A percentile compares a stretch with the other conserved stretches of the same genome.
These are phyloP conservation scores for Fusarium sp. DNA, from an alignment of 2,329 filamentous ascomycete species.

Conservation along the genomic window DNA sequence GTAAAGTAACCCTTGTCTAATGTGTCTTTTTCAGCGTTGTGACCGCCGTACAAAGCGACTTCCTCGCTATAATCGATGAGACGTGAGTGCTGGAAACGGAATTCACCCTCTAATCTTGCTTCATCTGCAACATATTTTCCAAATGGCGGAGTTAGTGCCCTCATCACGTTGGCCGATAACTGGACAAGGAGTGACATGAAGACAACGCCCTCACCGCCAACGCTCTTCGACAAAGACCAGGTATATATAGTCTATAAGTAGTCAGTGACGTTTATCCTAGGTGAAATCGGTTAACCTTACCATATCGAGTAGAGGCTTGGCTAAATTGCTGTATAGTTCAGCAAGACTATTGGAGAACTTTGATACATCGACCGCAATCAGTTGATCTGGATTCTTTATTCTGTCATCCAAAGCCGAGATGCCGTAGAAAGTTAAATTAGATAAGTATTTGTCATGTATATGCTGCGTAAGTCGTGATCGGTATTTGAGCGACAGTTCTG, in stretches of 20 bases:
- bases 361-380: constrained; percentile 95
- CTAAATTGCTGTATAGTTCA: constrained; percentile 95
- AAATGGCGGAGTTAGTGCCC: constrained; percentile 93
- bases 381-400: constrained; percentile 98
- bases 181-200: constrained; percentile 96
- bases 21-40: constrained; percentile 94
- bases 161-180: constrained; percentile 91
- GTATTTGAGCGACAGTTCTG: constrained; percentile 92
- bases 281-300: constrained; percentile 55
- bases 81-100: constrained; percentile 92
- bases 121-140: constrained; percentile 98
- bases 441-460: constrained; percentile 95
- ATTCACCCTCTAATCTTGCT: constrained; percentile 93
- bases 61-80: constrained; percentile 98
- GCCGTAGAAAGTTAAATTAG: constrained; percentile 98
- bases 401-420: constrained; percentile 95
- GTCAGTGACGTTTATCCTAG: constrained; percentile 39
- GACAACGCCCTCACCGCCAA: constrained; percentile 95
- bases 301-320: constrained; percentile 95
- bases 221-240: constrained; percentile 90
- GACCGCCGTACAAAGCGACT: constrained; percentile 89
- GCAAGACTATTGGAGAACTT: constrained; percentile 96
- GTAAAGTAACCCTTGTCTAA: constrained; percentile 99
- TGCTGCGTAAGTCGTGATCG: constrained; percentile 92
- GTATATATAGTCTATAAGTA: constrained; percentile 83